phyloP scores from a whole-genome alignment of 1,139 yeast species.

The Yamadazyma conglobata region DNA sequence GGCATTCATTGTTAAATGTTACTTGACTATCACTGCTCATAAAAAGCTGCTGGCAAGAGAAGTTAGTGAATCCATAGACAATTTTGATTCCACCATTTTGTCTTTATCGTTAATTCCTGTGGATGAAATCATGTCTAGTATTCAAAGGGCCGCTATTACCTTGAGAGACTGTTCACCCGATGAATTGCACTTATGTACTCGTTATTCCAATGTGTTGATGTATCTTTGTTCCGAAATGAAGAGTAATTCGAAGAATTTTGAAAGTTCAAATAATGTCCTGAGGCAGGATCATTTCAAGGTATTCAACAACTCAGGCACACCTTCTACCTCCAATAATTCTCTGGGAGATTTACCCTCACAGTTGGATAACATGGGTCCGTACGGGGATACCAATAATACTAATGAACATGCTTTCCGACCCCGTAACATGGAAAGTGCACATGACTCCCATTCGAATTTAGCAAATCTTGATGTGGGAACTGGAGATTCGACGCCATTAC shows the following conservation, averaged over 20 bases:
- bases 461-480: constrained; percentile 2
- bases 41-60: constrained; percentile 23
- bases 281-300: constrained; percentile 4
- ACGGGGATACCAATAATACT: too few species aligned
- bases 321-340: background rate
- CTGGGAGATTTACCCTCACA: too few species aligned
- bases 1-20: constrained; percentile 85
- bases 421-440: too few species aligned
- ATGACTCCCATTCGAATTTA: too few species aligned
- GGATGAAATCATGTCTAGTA: constrained; percentile 64
- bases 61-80: constrained; percentile 24
- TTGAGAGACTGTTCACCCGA: constrained; percentile 85
- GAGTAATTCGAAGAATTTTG: constrained; percentile 25
- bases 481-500: constrained; percentile 17
- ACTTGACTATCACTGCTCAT: constrained; percentile 60
- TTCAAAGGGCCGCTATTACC: constrained; percentile 71
- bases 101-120: constrained; percentile 63
- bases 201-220: constrained; percentile 79
- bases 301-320: background rate
- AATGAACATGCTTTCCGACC: too few species aligned
- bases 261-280: constrained; percentile 5
- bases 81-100: constrained; percentile 49
- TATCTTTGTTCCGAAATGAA: constrained; percentile 77
- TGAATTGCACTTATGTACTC: constrained; percentile 75
- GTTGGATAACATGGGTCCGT: too few species aligned